Conservation (phyloP, 257 asterid genomes). For the Solanum rostratum region DNA sequence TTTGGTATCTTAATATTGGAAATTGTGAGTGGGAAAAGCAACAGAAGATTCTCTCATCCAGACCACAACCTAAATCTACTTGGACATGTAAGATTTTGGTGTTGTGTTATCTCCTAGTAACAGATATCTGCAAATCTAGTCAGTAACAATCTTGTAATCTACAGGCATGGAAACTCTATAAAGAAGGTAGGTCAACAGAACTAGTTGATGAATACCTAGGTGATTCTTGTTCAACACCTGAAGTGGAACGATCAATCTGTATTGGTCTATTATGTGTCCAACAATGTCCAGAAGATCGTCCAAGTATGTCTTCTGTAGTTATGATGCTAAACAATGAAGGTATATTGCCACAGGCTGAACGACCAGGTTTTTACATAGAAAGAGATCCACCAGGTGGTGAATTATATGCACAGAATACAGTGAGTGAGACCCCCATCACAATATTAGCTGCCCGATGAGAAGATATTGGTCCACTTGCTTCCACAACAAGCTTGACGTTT, state of each 20-base stretch:
- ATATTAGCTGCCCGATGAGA: neutral
- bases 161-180: slow-evolving; percentile 26
- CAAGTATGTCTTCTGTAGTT: slow-evolving; percentile 22
- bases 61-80: slow-evolving; percentile 13
- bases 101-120: neutral
- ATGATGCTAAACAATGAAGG: slow-evolving; percentile 21
- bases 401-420: neutral
- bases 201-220: slow-evolving; percentile 7
- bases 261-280: slow-evolving; percentile 31
- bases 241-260: slow-evolving; percentile 17
- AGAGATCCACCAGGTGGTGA: neutral
- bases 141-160: neutral
- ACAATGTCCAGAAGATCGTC: slow-evolving; percentile 20
- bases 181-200: slow-evolving; percentile 13
- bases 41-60: slow-evolving; percentile 8
- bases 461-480: neutral
- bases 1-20: slow-evolving; percentile 28
- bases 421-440: neutral
- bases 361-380: slow-evolving; percentile 23
- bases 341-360: slow-evolving; percentile 12
- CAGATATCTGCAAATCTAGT: neutral
- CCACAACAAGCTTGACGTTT: neutral
- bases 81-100: slow-evolving; percentile 13
- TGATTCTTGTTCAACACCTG: neutral
- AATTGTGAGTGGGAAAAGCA: slow-evolving; percentile 18